Conservation (phyloP, 805 yeast species). For the Cyberlindnera japonica region DNA sequence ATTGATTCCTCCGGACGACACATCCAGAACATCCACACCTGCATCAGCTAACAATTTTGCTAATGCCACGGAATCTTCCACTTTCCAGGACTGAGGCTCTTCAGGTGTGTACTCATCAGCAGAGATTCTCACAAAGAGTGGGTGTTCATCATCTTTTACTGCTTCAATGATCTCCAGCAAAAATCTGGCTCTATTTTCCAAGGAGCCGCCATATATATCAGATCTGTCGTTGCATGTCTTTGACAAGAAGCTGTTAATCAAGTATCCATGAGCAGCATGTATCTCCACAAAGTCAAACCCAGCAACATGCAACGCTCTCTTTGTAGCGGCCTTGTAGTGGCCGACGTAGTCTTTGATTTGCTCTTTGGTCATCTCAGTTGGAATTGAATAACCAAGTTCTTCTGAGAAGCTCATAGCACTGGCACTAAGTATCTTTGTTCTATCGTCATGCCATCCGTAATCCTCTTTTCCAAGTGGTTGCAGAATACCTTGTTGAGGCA, state of each 20-base stretch:
- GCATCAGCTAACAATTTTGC: neutral
- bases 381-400: neutral
- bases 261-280: constrained; percentile 52
- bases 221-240: constrained; percentile 43
- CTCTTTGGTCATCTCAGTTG: neutral
- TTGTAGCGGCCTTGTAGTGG: neutral
- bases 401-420: neutral
- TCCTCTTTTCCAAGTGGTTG: neutral
- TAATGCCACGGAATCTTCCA: constrained; percentile 6
- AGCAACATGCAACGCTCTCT: neutral
- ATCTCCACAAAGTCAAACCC: constrained; percentile 6
- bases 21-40: neutral
- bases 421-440: neutral
- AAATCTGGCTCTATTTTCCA: constrained; percentile 53
- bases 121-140: constrained; percentile 35
- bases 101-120: constrained; percentile 11
- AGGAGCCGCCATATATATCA: constrained; percentile 59
- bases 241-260: constrained; percentile 46
- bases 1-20: neutral
- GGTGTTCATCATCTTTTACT: constrained; percentile 25
- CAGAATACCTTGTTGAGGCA: neutral
- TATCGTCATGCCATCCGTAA: neutral
- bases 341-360: neutral
- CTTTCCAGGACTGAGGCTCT: constrained; percentile 17
- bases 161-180: constrained; percentile 44